Base-by-base conservation (phyloP, 2,329 filamentous ascomycete genomes). In the Arthrinium phaeospermum region DNA sequence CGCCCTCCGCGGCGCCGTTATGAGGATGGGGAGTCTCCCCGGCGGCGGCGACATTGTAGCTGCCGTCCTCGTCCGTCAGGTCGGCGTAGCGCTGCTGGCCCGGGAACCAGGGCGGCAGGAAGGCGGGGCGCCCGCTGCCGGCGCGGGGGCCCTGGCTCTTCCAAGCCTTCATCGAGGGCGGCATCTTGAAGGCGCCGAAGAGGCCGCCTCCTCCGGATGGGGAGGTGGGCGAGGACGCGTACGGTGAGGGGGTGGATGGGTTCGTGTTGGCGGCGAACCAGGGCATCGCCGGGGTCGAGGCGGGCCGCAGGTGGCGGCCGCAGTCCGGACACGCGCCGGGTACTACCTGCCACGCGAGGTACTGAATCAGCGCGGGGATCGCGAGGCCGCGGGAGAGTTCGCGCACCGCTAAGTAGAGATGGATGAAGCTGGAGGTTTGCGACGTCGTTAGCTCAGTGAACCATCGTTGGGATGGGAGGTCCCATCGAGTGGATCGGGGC, bases 261-360 rank as follows among this genome's bases (percentile, higher is more conserved):
- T 41, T 41, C 19, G 57, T 27, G 22, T n/a, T 8, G n/a, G 22
- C 46, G 74, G 75, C 70, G 71, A 76, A 70, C 77, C 77, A 78
- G 3, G 77, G 77, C 69, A 75, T 68, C 45, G 70, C 37, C 34
- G 76, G 77, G 14, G 74, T 68, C 34, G 75, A 71, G 14, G 78
- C 74, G 5, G 83, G 82, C 8, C 83, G 81, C 19, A 85, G 78
- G 7, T 79, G 78, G 71, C 77, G 78, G 69, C 80, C 80, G 77
- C 84, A 85, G 74, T 84, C 79, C 4, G 83, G 83, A 72, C 84
- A 85, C 71, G 84, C 79, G 44, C 81, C 76, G 4, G 82, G 81
- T 2, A 85, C 79, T 47, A 78, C 77, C 69, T 81, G 81, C 82
- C 81, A 84, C 44, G 82, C 83, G 34, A 82, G 75, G 76, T 80